Base-by-base conservation (phyloP, 2,329 filamentous ascomycete species). In the Sclerotinia subarctica region DNA sequence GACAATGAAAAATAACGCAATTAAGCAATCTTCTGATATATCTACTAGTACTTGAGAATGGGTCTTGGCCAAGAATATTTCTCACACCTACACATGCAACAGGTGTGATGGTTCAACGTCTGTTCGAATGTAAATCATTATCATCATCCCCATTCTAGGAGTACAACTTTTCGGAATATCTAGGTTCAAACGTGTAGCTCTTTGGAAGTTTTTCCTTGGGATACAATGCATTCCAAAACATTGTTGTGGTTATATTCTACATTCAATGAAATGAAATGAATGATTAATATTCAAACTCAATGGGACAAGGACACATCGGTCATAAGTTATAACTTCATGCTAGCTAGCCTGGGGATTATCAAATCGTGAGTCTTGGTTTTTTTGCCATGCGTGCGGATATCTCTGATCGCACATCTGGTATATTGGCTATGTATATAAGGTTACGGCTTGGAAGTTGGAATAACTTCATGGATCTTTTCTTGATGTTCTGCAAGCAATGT, bases 41-140 rank as follows among this genome's bases (percentile, higher is more conserved):
- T 47, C 19, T 10, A 21, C n/a, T 2, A 29, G 29, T 29, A n/a
- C n/a, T 38, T 32, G 3, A 3, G 7, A 10, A 19, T 1, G 13
- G 19, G n/a, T 38, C 4, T 38, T 6, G n/a, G n/a, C n/a, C n/a
- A n/a, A n/a, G n/a, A n/a, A n/a, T 3, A 49, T 29, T 11, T 66
- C 8, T 26, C 26, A 42, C 15, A 64, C 15, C 4, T 26, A 46
- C 5, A n/a, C 7, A n/a, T 53, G 3, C 19, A 5, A 2, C 19
- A 72, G 71, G 70, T 42, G 63, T 72, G 6, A 70, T 73, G 68
- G 64, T 5, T 60, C 72, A 32, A 69, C 65, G 5, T 73, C 69
- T 35, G 70, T 71, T 6, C 46, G 71, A 6, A 65, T 70, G 29
- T 66, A 71, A 26, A 69, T 67, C 46, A 68, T 64, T 11, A 54